Percentiles rank a stretch among this genome's conserved stretches.
Evolutionary conservation across 495 filamentous ascomycete genomes (phyloP).

Genomic region (Neurospora tetrasperma): DNA sequence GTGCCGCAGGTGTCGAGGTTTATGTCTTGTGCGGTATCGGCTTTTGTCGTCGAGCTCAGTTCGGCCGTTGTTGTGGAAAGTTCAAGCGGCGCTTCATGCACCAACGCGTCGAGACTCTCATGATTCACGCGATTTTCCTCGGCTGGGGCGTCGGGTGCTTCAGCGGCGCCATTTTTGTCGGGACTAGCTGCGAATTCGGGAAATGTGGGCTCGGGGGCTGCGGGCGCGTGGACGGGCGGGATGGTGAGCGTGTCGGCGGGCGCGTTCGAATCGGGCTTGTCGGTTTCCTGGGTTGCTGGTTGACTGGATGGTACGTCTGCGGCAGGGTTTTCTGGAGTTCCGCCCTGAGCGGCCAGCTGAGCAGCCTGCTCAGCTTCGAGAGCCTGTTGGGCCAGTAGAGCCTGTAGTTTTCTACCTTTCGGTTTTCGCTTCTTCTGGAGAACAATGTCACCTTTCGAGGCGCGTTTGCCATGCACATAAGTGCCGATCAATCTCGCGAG

Average conservation of each 20-base stretch:
- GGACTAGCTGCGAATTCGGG: background rate
- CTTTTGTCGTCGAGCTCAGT: background rate
- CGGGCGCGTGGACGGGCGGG: slow-evolving; percentile 1
- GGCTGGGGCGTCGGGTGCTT: background rate
- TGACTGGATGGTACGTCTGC: background rate
- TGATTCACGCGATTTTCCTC: background rate
- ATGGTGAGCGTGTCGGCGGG: background rate
- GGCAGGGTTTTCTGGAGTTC: background rate
- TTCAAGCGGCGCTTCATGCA: background rate
- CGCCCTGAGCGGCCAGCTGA: background rate
- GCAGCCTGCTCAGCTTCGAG: background rate
- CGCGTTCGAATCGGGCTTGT: background rate
- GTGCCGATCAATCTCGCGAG: slow-evolving; percentile 41
- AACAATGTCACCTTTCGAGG: slow-evolving; percentile 28
- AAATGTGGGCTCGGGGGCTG: background rate
- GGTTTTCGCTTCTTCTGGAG: slow-evolving; percentile 22
- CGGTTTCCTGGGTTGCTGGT: background rate
- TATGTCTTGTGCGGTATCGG: background rate
- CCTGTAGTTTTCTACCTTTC: background rate
- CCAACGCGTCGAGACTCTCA: background rate
- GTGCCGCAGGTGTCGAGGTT: background rate
- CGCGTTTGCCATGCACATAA: slow-evolving; percentile 30
- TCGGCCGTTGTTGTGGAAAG: background rate
- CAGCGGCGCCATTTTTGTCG: slow-evolving; percentile 12
- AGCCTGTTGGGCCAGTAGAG: background rate